Evolutionary conservation across 306 rosid species (phyloP), one percentile per base, ranked within the genome.

Genomic region (Dalbergia oliveri): DNA sequence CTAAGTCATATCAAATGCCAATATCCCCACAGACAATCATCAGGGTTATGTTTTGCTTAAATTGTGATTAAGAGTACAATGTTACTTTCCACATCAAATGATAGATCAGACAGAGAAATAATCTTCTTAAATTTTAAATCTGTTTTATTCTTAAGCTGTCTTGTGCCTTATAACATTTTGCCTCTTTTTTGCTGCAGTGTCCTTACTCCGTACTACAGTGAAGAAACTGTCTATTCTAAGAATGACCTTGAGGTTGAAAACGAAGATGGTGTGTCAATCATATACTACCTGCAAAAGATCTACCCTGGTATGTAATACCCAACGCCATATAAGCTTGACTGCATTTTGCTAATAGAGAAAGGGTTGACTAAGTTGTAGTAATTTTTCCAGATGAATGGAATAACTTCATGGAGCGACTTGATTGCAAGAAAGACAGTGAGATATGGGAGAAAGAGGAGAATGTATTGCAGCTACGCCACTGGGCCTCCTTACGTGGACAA

Each of bases 401-500:
- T 74, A 95, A 95, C 91, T 95, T 95, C 86, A 88, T 91, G 96
- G 99, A 95, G 89, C 84, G 99, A 76, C 79, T 90, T 71, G 88
- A 87, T 47, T 95, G 99, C 87, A 95, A 91, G 88, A 89, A 88
- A 65, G 92, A 89, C 7, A 85, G 91, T 64, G 99, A 95, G 73
- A 49, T 95, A 67, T 91, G 92, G 97, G 98, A 91, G 84, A 91
- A 76, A 87, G 99, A 95, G 44, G 99, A 95, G 67, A 76, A 93
- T 77, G 66, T 91, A 76, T 87, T 93, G 84, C 97, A 95, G 76
- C 90, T 95, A 73, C 99, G 99, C 72, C 96, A 90, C 72, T 95
- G 99, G 99, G 99, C 91, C 58, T 95, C 99, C 15, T 81, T 93
- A 71, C 85, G 99, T 84, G 99, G 99, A 61, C 99, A 95, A 86